Conservation (phyloP, 306 rosid genomes). For the Bauhinia variegata region DNA sequence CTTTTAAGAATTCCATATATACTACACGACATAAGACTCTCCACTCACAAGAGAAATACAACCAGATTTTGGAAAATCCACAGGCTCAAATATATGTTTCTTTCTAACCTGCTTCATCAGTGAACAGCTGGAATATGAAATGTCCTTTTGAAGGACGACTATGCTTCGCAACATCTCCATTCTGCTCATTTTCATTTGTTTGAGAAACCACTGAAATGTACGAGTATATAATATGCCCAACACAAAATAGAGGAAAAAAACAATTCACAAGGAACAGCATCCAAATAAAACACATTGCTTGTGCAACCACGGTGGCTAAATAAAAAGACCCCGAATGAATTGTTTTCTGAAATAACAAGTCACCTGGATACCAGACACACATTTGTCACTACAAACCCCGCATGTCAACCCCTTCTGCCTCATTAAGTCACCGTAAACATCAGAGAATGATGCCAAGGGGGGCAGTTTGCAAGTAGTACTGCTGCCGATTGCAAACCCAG, state of each 20-base stretch:
- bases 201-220: too few relatives aligned
- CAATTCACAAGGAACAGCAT: too few relatives aligned
- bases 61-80: not conserved
- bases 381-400: conserved; percentile 60
- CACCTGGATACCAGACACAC: conserved; percentile 70
- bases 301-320: too few relatives aligned
- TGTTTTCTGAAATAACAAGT: not conserved
- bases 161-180: conserved; percentile 60
- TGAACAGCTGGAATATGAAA: conserved; percentile 66
- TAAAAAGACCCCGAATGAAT: too few relatives aligned
- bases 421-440: conserved; percentile 61
- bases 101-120: conserved; percentile 76
- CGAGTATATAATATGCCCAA: too few relatives aligned
- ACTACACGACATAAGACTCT: not conserved
- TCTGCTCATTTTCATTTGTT: conserved; percentile 47
- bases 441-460: conserved; percentile 67
- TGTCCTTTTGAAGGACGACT: conserved; percentile 68
- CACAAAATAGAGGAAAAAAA: too few relatives aligned
- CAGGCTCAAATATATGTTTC: conserved; percentile 17
- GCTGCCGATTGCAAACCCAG: conserved; percentile 26
- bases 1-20: conserved; percentile 22
- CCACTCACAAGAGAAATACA: conserved; percentile 27
- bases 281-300: too few relatives aligned
- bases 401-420: conserved; percentile 55
- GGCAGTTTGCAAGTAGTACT: conserved; percentile 50